Conservation (phyloP, 495 filamentous ascomycete genomes). For the Evansstolkia leycettana region DNA sequence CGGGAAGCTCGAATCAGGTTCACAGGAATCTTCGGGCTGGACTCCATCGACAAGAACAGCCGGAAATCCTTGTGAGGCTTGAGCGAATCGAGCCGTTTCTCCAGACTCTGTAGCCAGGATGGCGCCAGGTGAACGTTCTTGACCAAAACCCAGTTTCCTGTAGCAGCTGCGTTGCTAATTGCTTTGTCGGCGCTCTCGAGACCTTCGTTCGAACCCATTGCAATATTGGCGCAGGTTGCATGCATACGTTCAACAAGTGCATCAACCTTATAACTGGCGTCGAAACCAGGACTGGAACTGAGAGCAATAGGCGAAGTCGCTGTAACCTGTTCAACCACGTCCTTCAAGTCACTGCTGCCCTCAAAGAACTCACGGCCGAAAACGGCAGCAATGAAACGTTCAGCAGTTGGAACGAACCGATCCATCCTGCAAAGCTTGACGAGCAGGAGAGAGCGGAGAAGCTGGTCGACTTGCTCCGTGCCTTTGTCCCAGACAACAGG, state of each 20-base stretch:
- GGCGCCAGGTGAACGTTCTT: conserved; percentile 98
- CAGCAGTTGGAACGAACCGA: conserved; percentile 82
- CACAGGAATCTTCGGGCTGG: conserved; percentile 91
- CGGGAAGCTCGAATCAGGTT: conserved; percentile 88
- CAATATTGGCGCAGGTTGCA: conserved; percentile 84
- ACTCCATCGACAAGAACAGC: conserved; percentile 96
- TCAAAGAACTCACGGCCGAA: conserved; percentile 82
- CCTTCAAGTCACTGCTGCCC: conserved; percentile 67
- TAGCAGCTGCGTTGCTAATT: conserved; percentile 82
- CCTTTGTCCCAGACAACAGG: conserved; percentile 62
- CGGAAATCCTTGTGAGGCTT: conserved; percentile 92
- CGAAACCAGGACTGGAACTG: conserved; percentile 90
- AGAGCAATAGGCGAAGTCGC: conserved; percentile 80
- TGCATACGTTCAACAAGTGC: conserved; percentile 74
- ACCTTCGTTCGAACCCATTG: conserved; percentile 96
- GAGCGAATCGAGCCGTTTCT: conserved; percentile 90
- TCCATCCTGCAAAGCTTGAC: conserved; percentile 93
- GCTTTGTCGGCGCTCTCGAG: conserved; percentile 88
- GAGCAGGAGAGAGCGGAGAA: conserved; percentile 74
- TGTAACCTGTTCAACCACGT: conserved; percentile 73
- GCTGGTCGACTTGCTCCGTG: conserved; percentile 53
- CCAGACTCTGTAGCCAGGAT: conserved; percentile 89
- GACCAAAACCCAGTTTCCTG: conserved; percentile 90
- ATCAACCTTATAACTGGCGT: conserved; percentile 98
- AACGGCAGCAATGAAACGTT: conserved; percentile 77